Evolutionary conservation across 2,329 filamentous ascomycete species (phyloP), one percentile per base, ranked within the genome.

Genomic region (Capronia epimyces): DNA sequence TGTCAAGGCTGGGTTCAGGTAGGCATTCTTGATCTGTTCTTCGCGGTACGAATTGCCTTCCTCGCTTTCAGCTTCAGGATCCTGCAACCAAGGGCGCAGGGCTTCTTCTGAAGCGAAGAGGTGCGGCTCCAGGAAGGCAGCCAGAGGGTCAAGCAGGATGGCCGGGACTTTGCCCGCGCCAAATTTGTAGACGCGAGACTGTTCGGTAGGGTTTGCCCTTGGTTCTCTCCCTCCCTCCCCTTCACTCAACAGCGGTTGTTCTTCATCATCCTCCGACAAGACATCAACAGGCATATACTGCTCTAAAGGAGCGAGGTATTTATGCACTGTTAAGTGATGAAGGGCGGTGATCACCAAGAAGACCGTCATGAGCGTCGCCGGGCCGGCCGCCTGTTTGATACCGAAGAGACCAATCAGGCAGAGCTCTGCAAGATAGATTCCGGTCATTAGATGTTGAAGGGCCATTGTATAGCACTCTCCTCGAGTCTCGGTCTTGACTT

Each of bases 381-480:
- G 87, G 0, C 83, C 84, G 16, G 52, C 18, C 2, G 55, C 59
- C 29, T 55, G 46, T 32, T 57, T 60, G 43, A 22, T 79, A 34
- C 79, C 84, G 62, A 95, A 90, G 1, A 96, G 76, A 18, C 89
- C 90, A 57, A 95, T 84, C 67, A 96, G 77, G 69, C 87, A 91
- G 12, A 93, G 69, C 62, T 95, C 83, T 1, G 86, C 83, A 20
- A 96, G 77, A 66, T 97, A 96, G 24, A 96, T 70, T 9, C 91
- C 89, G 0, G 84, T 84, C 34, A 94, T 79, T 27, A 95, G 78
- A 56, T 96, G 90, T 66, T 93, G 84, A 13, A 96, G 75, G 0
- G 89, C 89, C 13, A 85, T 82, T 0, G 90, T 87, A 64, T 96
- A 96, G 59, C 91, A 86, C 1, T 91, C 77, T 1, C 91, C 90